Base-by-base conservation (phyloP, 2,329 filamentous ascomycete genomes). In the Pestalotiopsis sp. region DNA sequence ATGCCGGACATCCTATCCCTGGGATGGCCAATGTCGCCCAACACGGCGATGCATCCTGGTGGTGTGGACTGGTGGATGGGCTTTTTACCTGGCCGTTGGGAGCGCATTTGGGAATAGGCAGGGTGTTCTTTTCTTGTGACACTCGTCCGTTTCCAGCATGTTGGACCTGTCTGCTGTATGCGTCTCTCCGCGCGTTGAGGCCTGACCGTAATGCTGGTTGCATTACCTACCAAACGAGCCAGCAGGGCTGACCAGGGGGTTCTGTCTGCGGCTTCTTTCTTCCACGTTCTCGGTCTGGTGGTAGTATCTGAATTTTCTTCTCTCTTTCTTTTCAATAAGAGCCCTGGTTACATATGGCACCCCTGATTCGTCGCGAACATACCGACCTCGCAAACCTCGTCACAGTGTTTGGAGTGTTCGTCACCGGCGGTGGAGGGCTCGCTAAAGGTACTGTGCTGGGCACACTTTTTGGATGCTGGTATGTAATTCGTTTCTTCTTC, bases 391-490 rank as follows among this genome's bases (percentile, higher is more conserved):
- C 41, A 20, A 36, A 20, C 13, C 62, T 64, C n/a, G 20, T 64
- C 62, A 64, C 62, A 64, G 41, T 49, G 38, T 31, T 60, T 60
- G 31, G n/a, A 45, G 14, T 45, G 6, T 31, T 63, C 60, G 25
- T 41, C 61, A 45, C 38, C n/a, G 36, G 31, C 61, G 31, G 38
- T 45, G 20, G 20, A 64, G 23, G 36, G 36, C 36, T 64, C 62
- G 62, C 62, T 64, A 64, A 64, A 31, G 62, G 27, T 25, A 41
- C 23, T 52, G 39, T 64, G 41, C 20, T 45, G 45, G 13, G 45
- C 45, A 20, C 13, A 14, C 17, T 52, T 52, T 11, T 36, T 9
- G 9, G 7, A 36, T 36, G 31, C 7, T 36, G 31, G 31, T 36
- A 9, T 9, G 7, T 36, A 2, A 36, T 36, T 36, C 7, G 31